Base-by-base conservation (phyloP, 805 yeast genomes). In the Metschnikowia picachoensis region DNA sequence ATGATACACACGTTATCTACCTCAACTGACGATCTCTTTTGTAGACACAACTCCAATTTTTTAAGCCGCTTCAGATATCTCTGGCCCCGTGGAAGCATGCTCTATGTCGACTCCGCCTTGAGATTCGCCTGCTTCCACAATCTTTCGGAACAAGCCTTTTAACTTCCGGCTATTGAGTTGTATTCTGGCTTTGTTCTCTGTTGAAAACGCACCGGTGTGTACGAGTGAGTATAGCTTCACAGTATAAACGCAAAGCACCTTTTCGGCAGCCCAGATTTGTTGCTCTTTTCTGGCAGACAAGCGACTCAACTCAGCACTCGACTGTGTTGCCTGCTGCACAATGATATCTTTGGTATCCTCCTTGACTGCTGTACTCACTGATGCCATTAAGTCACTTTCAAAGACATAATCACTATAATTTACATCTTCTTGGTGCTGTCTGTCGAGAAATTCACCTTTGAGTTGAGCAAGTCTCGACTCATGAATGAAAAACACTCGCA, bases 371-470 rank as follows among this genome's bases (percentile, higher is more conserved):
- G 25, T 20, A 7, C 25, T 20, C 25, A 20, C 25, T 7, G 4
- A 7, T 20, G 25, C 25, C 25, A 20, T 20, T 14, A 14, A 17
- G 12, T 41, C 36, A 8, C 33, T 37, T 6, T 41, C 50, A 20
- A 49, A 47, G 7, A 43, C 41, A 14, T 37, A 49, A 16, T 65
- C 70, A 8, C 60, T 68, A 34, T 60, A 65, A 43, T 72, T 67
- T 14, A 74, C 79, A 50, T 67, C 82, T 56, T 82, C 87, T 16
- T 71, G 67, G 30, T 72, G 82, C 17, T 65, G 67, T 53, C 85
- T 69, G 36, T 79, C 83, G 43, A 82, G 58, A 11, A 72, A 66
- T 2, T 68, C 56, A 0, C 61, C 56, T n/a, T 64, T 38, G 1
- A 61, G 32, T 37, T 59, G 64, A 0, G 81, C 80, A 11, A 70